Evolutionary conservation across 2,329 filamentous ascomycete species (phyloP).

Genomic region (Zasmidium cellare): DNA sequence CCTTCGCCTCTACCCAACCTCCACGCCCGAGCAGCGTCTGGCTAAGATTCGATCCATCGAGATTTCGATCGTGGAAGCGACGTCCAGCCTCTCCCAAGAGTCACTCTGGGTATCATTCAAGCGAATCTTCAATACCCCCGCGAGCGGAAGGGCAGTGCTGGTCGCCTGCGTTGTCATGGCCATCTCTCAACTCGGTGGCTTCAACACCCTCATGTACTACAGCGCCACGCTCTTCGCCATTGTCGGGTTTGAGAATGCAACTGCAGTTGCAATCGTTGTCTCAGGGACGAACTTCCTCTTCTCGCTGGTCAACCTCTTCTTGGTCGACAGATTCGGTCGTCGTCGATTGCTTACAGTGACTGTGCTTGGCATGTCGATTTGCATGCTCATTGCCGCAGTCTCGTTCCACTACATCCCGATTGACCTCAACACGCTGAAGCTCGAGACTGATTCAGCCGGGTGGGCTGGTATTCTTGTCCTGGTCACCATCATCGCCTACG

Average conservation of each 20-base stretch:
- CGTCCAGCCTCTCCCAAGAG: conserved; percentile 44
- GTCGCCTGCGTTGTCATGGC: conserved; percentile 55
- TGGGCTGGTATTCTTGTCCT: conserved; percentile 41
- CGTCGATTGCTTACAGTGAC: conserved; percentile 47
- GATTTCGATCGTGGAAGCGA: conserved; percentile 41
- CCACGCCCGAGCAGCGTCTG: conserved; percentile 44
- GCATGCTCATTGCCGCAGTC: conserved; percentile 45
- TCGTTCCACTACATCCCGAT: conserved; percentile 51
- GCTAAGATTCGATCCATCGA: conserved; percentile 48
- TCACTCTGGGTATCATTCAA: conserved; percentile 43
- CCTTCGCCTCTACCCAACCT: conserved; percentile 43
- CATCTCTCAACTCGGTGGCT: conserved; percentile 50
- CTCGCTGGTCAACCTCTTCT: conserved; percentile 49
- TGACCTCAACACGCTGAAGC: conserved; percentile 42
- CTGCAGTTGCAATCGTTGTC: conserved; percentile 48
- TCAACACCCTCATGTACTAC: conserved; percentile 48
- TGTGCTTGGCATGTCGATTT: conserved; percentile 47
- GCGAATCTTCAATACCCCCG: conserved; percentile 46
- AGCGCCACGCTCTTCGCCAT: conserved; percentile 46
- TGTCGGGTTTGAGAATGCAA: conserved; percentile 52
- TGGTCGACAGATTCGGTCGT: conserved; percentile 49
- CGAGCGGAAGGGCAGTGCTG: conserved; percentile 49
- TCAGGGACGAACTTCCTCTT: conserved; percentile 53
- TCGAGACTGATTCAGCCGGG: conserved; percentile 37
- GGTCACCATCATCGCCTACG: conserved; percentile 46